A percentile compares a stretch with the other conserved stretches of the same genome.
Evolutionary conservation across 768 basidiomycete species (phyloP).

Genomic region (Strobilomyces dryophilus): DNA sequence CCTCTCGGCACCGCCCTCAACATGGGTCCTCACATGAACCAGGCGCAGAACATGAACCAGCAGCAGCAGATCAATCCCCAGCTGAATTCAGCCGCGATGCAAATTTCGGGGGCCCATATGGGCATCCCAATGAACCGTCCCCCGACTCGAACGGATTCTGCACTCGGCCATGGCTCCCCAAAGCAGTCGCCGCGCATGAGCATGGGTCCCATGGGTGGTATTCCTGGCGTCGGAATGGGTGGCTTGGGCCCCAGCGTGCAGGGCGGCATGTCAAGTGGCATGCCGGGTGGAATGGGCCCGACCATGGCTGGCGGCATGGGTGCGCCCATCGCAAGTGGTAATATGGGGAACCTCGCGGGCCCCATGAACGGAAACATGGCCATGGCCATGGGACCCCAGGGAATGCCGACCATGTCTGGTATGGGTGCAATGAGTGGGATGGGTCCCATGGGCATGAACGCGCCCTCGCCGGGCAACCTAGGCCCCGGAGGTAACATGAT

Average conservation of each 20-base stretch:
- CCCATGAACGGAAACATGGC: constrained; percentile 18
- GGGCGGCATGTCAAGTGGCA: constrained; percentile 9
- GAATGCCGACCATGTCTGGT: constrained; percentile 13
- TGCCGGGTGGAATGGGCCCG: constrained; percentile 13
- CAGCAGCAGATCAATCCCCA: constrained; percentile 15
- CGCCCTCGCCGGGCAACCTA: constrained; percentile 12
- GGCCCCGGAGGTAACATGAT: constrained; percentile 22
- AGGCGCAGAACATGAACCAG: constrained; percentile 12
- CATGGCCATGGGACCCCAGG: constrained; percentile 13
- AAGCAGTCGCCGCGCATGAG: constrained; percentile 26
- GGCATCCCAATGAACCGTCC: constrained; percentile 26
- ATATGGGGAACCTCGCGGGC: constrained; percentile 4
- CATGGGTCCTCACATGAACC: constrained; percentile 10
- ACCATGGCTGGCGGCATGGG: constrained; percentile 15
- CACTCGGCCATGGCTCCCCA: constrained; percentile 24
- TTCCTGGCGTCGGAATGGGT: constrained; percentile 6
- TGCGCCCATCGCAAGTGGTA: constrained; percentile 3
- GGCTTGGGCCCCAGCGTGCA: constrained; percentile 12
- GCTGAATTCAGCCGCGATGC: constrained; percentile 14
- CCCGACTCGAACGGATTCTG: constrained; percentile 29
- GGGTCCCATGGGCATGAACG: constrained; percentile 21
- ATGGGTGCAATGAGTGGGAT: constrained; percentile 17
- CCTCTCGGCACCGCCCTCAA: constrained; percentile 10
- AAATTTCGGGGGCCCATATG: constrained; percentile 15
- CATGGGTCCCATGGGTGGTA: constrained; percentile 13